phyloP scores from a whole-genome alignment of 2,329 filamentous ascomycete genomes.

The Cladophialophora chaetospira region DNA sequence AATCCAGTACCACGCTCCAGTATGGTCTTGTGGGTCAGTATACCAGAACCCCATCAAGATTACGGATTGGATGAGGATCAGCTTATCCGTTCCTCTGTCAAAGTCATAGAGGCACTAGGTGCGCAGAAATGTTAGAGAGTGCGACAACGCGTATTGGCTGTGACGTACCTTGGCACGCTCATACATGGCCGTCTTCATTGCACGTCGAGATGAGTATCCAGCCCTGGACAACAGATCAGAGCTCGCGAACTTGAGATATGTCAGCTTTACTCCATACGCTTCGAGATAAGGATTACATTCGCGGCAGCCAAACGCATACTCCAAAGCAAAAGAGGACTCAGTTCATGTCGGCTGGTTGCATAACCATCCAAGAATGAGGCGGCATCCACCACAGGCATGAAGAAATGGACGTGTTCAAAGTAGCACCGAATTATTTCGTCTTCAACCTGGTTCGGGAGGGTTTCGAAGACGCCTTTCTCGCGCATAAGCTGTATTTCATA shows the following conservation, averaged over 20 bases:
- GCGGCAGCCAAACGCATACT: conserved; percentile 60
- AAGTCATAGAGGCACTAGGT: conserved; percentile 87
- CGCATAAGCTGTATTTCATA: conserved; percentile 66
- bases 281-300: conserved; percentile 56
- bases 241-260: conserved; percentile 34
- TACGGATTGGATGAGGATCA: conserved; percentile 83
- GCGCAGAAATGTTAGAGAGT: conserved; percentile 45
- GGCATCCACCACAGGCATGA: conserved; percentile 65
- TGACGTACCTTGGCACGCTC: conserved; percentile 75
- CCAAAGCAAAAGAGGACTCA: conserved; percentile 39
- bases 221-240: conserved; percentile 34
- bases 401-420: conserved; percentile 86
- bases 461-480: conserved; percentile 79
- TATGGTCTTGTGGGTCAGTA: conserved; percentile 92
- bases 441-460: conserved; percentile 70
- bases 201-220: conserved; percentile 39
- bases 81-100: conserved; percentile 87
- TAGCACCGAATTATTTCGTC: conserved; percentile 82
- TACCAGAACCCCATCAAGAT: conserved; percentile 97
- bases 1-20: conserved; percentile 99
- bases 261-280: conserved; percentile 51
- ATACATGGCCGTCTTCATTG: conserved; percentile 64
- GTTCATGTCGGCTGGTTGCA: background rate
- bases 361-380: conserved; percentile 7
- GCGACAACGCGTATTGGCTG: conserved; percentile 84